Percentiles rank a stretch among this genome's conserved stretches.
Evolutionary conservation across 768 basidiomycete genomes (phyloP).

Genomic region (Lentinula detonsa): DNA sequence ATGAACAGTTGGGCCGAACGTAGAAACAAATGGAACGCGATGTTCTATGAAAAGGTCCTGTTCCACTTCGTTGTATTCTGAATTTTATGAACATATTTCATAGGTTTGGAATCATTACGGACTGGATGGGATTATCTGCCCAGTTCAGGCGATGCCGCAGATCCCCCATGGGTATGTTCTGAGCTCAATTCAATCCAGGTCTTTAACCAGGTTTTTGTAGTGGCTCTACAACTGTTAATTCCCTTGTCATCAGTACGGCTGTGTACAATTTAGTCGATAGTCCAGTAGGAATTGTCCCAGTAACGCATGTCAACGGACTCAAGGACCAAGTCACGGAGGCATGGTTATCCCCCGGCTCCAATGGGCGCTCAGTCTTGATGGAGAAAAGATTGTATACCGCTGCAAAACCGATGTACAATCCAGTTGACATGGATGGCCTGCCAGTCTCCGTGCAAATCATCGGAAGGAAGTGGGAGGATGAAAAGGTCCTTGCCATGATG

Average conservation of each 20-base stretch:
- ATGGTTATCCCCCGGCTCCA: slow-evolving; percentile 36
- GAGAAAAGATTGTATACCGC: slow-evolving; percentile 55
- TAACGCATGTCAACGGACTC: slow-evolving; percentile 68
- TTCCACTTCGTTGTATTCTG: slow-evolving; percentile 9
- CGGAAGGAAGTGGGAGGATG: slow-evolving; percentile 76
- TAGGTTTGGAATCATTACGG: slow-evolving; percentile 68
- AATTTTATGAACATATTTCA: slow-evolving; percentile 1
- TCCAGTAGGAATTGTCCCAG: slow-evolving; percentile 69
- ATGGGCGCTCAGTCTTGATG: slow-evolving; percentile 49
- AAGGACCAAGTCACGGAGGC: slow-evolving; percentile 57
- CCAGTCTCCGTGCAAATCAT: slow-evolving; percentile 82
- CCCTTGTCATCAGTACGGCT: slow-evolving; percentile 50
- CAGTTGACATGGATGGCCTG: slow-evolving; percentile 64
- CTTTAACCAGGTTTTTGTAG: slow-evolving; percentile 22
- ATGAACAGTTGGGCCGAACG: slow-evolving; percentile 36
- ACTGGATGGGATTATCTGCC: slow-evolving; percentile 73
- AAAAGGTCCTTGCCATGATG: slow-evolving; percentile 82
- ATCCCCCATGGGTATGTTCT: slow-evolving; percentile 57
- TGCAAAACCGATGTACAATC: slow-evolving; percentile 56
- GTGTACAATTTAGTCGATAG: slow-evolving; percentile 74
- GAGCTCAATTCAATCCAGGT: slow-evolving; percentile 9
- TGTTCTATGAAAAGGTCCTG: slow-evolving; percentile 50
- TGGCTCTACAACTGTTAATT: slow-evolving; percentile 43
- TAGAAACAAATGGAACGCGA: slow-evolving; percentile 37
- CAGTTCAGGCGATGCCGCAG: slow-evolving; percentile 69